Conservation (phyloP, 257 asterid genomes). For the Capsicum pubescens region DNA sequence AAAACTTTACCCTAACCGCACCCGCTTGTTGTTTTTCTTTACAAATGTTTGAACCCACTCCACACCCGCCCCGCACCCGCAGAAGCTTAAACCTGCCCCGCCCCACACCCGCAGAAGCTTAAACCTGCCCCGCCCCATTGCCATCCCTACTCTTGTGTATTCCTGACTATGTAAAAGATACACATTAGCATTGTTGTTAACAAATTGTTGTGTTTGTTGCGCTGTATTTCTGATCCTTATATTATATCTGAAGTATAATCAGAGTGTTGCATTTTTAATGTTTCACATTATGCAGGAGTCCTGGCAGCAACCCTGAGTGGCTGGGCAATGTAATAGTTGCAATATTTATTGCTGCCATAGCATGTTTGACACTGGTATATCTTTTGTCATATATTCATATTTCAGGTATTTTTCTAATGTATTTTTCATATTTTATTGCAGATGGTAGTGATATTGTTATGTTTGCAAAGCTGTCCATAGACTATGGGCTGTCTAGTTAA, state of each 20-base stretch:
- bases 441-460: neutral
- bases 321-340: conserved; percentile 62
- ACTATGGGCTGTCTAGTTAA: too few relatives aligned
- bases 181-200: neutral
- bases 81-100: too few relatives aligned
- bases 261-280: conserved; percentile 24
- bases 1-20: too few relatives aligned
- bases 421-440: too few relatives aligned
- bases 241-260: conserved; percentile 12
- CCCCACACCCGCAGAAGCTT: too few relatives aligned
- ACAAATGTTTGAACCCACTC: too few relatives aligned
- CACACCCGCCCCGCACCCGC: too few relatives aligned
- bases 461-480: neutral
- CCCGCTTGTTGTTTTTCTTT: too few relatives aligned
- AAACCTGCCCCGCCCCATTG: too few relatives aligned
- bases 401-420: conserved; percentile 60
- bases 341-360: conserved; percentile 62
- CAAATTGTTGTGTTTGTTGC: conserved; percentile 14
- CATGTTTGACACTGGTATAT: conserved; percentile 79
- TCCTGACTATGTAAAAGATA: conserved; percentile 24
- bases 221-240: conserved; percentile 4
- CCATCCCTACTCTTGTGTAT: neutral
- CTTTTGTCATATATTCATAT: conserved; percentile 86
- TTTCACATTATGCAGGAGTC: conserved; percentile 64
- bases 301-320: conserved; percentile 89